Percentiles rank a stretch among this genome's conserved stretches.
phyloP scores from a whole-genome alignment of 495 filamentous ascomycete species.

The Aspergillus avenaceus region DNA sequence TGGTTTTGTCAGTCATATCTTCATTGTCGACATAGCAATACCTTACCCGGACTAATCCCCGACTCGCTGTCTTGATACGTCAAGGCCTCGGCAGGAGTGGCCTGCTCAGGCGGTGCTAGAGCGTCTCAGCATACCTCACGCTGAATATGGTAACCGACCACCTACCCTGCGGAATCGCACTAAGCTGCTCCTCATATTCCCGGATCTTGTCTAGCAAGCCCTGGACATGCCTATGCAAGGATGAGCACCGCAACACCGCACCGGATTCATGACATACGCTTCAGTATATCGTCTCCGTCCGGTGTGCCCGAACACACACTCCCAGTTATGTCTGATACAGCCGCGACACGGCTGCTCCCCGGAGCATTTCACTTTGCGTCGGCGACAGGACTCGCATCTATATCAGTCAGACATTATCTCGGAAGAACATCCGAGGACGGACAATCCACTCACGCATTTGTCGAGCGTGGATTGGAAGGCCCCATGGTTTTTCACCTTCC shows the following conservation, averaged over 20 bases:
- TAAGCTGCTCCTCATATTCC: slow-evolving; percentile 14
- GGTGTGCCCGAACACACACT: slow-evolving; percentile 13
- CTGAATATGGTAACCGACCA: no score
- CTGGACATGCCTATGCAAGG: slow-evolving; percentile 10
- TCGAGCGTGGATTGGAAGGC: not conserved
- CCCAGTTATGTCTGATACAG: slow-evolving; percentile 19
- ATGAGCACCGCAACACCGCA: no score
- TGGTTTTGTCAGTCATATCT: not conserved
- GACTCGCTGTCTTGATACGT: slow-evolving; percentile 4
- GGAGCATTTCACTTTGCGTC: slow-evolving; percentile 20
- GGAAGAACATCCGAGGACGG: not conserved
- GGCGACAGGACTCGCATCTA: slow-evolving; percentile 21
- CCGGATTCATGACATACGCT: slow-evolving; percentile 7
- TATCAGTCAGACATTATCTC: not conserved
- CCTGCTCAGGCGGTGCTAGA: no score
- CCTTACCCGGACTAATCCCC: slow-evolving; percentile 15
- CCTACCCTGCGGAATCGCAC: not conserved
- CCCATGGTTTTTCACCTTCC: not conserved
- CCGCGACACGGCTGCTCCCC: slow-evolving; percentile 19
- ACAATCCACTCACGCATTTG: slow-evolving; percentile 3
- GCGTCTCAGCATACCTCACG: no score
- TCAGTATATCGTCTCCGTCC: slow-evolving; percentile 17
- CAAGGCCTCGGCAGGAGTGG: not conserved
- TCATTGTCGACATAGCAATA: not conserved
- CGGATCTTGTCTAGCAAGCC: slow-evolving; percentile 13